Base-by-base conservation (phyloP, 805 yeast species). In the Kodamaea kaohsiungensis region DNA sequence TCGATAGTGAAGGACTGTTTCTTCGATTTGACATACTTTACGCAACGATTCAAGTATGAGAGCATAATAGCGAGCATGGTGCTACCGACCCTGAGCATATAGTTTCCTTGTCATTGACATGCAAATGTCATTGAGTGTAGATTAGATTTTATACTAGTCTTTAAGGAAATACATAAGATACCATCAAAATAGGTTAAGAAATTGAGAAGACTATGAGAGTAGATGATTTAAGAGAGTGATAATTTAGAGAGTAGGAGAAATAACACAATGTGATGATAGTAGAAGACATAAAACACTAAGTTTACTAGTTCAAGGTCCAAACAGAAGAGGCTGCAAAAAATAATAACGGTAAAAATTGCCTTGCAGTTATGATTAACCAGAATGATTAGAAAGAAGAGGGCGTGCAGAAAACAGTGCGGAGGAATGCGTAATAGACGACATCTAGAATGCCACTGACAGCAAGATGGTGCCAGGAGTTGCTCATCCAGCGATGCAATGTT, bases 11-110 rank as follows among this genome's bases (percentile, higher is more conserved):
- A 59, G 45, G 59, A 58, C 33, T 42, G 49, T 16, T 59, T 58
- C 40, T 58, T 59, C 38, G 57, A 59, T 13, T 48, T 59, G 46
- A 45, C 52, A 16, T 53, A 54, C 45, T 58, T 57, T 43, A 39
- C 45, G 8, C 59, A 59, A 51, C 43, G 58, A 27, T 56, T 56
- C 27, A 18, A 33, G 27, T 52, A 53, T 30, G 59, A 56, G 46
- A 46, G 33, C n/a, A 19, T 48, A 7, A 43, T 52, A 19, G 55
- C 47, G 25, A 40, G 16, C 7, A 22, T 51, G 6, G 37, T 48
- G 45, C 35, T 30, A 30, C 35, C 35, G 35, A 30, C 35, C 35
- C 35, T 30, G 35, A 30, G 35, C 35, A 30, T 30, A 30, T 30
- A 30, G 35, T 30, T 30, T 10, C 35, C 8, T 30, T 8, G 35